Base-by-base conservation (phyloP, 2,329 filamentous ascomycete species). In the Pestalotiopsis sp. region DNA sequence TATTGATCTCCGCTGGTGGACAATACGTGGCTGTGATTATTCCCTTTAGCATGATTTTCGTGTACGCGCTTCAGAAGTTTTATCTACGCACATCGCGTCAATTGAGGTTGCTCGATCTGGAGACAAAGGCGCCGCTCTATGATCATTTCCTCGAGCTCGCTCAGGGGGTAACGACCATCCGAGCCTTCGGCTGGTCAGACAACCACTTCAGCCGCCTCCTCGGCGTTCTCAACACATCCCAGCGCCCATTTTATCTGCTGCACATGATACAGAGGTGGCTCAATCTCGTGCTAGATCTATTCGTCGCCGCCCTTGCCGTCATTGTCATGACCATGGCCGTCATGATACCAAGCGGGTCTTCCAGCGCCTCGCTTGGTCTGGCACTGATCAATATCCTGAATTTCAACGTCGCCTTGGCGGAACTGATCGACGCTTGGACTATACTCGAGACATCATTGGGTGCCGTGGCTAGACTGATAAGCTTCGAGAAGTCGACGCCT, bases 341-440 rank as follows among this genome's bases (percentile, higher is more conserved):
- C 20, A 69, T 70, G 6, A 62, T 23, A 39, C 41, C 9, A 1
- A 57, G 62, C 20, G 36, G 31, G 12, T 52, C 56, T 11, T 49
- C n/a, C 17, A 39, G 39, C 1, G 66, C 39, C 2, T 36, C 38
- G 11, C 39, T 67, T 4, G 82, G 82, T 41, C 81, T 80, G 6
- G 77, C 78, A 59, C 61, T 84, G 7, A 70, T 84, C 2, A 77
- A 78, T 2, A 73, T 84, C 0, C 79, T 83, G 75, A 70, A 63
- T 5, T 79, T 83, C 64, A 77, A 80, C 27, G 72, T 77, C 4
- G 68, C 58, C 0, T 58, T 83, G 2, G 66, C 75, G 2, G 64
- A 58, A 14, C 72, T 82, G 5, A 75, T 82, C 23, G 59, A 60
- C 9, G 70, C 71, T 4, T 83, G 80, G 70, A 80, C 81, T 2